Evolutionary conservation across 768 basidiomycete genomes (phyloP), one percentile per base, ranked within the genome.

Genomic region (Leccinum barrowsii): DNA sequence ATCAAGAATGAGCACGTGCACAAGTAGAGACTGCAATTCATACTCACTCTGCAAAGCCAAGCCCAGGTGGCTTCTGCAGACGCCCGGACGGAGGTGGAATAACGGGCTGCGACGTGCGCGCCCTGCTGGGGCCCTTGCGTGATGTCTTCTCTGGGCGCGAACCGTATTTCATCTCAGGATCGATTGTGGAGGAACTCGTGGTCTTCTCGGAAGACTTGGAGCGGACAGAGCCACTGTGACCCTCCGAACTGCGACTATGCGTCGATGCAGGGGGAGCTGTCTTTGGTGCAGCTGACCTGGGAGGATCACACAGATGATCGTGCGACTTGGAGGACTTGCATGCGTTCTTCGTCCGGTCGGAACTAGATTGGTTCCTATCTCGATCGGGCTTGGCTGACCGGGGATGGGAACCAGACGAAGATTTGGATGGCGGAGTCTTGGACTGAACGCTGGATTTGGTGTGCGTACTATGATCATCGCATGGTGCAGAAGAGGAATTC

Each of bases 31-130:
- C 11, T 48, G 2, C n/a, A 49, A 34, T 24, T 1, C 37, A 32
- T 17, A 60, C 73, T 68, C 55, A 73, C 71, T 73, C 71, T 52
- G 66, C 60, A 28, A 73, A 63, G 34, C 62, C 60, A 54, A 69
- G 54, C 51, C 62, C 70, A 49, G 63, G 28, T 19, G 62, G 37
- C 54, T 65, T 71, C 49, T 70, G 59, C 30, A 55, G 32, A 37
- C 56, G 64, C n/a, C 54, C 52, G 4, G 73, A 71, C 3, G 60
- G 26, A 17, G 73, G 71, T 26, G 72, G 72, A 35, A 71, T 65
- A 4, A 74, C 67, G 3, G 73, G 73, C 40, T 65, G 71, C 17
- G 66, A 62, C 28, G 50, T 40, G 28, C 55, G 65, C 7, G 63
- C 60, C 24, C 55, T 61, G n/a, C 62, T 54, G 17, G 64, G 19